A percentile compares a stretch with the other conserved stretches of the same genome.
phyloP scores from a whole-genome alignment of 2,329 filamentous ascomycete genomes.

The Pseudocercospora eumusae region DNA sequence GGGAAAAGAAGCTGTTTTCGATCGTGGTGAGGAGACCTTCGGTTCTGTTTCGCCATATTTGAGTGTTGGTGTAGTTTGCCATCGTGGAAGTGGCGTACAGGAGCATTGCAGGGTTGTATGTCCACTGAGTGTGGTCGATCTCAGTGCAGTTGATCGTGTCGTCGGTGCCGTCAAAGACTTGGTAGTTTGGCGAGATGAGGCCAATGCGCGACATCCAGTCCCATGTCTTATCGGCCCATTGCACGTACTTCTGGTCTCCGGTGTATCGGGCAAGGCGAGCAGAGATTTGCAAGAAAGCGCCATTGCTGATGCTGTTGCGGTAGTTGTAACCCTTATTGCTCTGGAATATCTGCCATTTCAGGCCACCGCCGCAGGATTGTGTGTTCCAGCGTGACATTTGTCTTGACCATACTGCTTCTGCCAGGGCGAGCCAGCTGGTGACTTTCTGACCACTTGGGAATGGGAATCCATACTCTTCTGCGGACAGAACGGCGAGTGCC shows the following conservation, averaged over 20 bases:
- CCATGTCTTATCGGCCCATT: slow-evolving; percentile 73
- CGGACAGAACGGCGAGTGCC: slow-evolving; percentile 78
- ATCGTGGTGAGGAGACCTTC: slow-evolving; percentile 60
- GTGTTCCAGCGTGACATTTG: slow-evolving; percentile 71
- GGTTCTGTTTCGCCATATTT: slow-evolving; percentile 59
- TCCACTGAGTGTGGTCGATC: slow-evolving; percentile 57
- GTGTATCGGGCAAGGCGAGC: slow-evolving; percentile 76
- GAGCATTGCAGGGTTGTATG: slow-evolving; percentile 59
- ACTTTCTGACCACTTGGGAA: slow-evolving; percentile 56
- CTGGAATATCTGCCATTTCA: slow-evolving; percentile 83
- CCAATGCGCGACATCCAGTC: slow-evolving; percentile 55
- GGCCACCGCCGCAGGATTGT: slow-evolving; percentile 66
- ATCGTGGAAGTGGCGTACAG: slow-evolving; percentile 58
- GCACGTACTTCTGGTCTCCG: slow-evolving; percentile 72
- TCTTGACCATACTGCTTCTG: slow-evolving; percentile 77
- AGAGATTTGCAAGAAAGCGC: slow-evolving; percentile 59
- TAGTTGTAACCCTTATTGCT: slow-evolving; percentile 68
- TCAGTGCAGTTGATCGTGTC: slow-evolving; percentile 54
- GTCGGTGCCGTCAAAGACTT: slow-evolving; percentile 59
- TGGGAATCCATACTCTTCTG: slow-evolving; percentile 74
- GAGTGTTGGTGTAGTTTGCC: slow-evolving; percentile 54
- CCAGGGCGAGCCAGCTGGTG: slow-evolving; percentile 72
- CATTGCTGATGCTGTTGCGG: slow-evolving; percentile 62
- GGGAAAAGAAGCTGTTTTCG: slow-evolving; percentile 57
- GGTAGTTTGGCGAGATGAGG: slow-evolving; percentile 53